Evolutionary conservation across 2,329 filamentous ascomycete genomes (phyloP).

Genomic region (Escovopsis weberi): DNA sequence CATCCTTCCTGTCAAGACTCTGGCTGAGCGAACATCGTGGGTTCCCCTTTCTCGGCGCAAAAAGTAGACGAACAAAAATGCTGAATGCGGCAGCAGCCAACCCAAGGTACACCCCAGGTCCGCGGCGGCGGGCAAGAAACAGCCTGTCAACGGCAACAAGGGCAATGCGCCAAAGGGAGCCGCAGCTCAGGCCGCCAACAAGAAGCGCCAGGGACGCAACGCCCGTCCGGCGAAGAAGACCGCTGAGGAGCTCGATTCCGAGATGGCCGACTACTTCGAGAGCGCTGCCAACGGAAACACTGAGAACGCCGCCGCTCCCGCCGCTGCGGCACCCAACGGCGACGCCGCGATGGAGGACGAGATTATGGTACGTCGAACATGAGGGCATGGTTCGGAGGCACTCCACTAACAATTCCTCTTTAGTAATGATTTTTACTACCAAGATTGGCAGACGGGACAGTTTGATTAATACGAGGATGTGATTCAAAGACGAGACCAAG

Average conservation of each 20-base stretch:
- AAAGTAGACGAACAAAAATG: neutral
- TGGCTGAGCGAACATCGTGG: slow-evolving; percentile 69
- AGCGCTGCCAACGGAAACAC: slow-evolving; percentile 29
- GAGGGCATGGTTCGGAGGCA: too few relatives aligned
- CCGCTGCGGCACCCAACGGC: slow-evolving; percentile 30
- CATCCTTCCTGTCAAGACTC: slow-evolving; percentile 49
- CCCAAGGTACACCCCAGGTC: slow-evolving; percentile 54
- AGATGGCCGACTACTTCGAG: slow-evolving; percentile 94
- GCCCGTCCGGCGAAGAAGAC: slow-evolving; percentile 70
- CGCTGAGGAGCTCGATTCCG: slow-evolving; percentile 84
- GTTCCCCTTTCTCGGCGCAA: slow-evolving; percentile 15
- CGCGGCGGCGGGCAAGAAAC: slow-evolving; percentile 59
- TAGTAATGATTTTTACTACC: too few relatives aligned
- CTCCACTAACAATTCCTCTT: too few relatives aligned
- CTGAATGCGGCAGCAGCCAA: slow-evolving; percentile 12
- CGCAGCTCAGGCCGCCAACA: slow-evolving; percentile 32
- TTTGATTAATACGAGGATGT: too few relatives aligned
- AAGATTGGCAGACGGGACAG: too few relatives aligned
- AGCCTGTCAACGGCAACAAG: slow-evolving; percentile 13
- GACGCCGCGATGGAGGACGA: slow-evolving; percentile 55
- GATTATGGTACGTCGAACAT: slow-evolving; percentile 29
- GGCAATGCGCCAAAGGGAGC: slow-evolving; percentile 27
- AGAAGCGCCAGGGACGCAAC: slow-evolving; percentile 43
- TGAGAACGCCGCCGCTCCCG: slow-evolving; percentile 30
- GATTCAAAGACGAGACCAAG: too few relatives aligned